Evolutionary conservation across 202 grass and related monocot genomes (phyloP), one percentile per base, ranked within the genome.

Genomic region (Alloteropsis angusta): DNA sequence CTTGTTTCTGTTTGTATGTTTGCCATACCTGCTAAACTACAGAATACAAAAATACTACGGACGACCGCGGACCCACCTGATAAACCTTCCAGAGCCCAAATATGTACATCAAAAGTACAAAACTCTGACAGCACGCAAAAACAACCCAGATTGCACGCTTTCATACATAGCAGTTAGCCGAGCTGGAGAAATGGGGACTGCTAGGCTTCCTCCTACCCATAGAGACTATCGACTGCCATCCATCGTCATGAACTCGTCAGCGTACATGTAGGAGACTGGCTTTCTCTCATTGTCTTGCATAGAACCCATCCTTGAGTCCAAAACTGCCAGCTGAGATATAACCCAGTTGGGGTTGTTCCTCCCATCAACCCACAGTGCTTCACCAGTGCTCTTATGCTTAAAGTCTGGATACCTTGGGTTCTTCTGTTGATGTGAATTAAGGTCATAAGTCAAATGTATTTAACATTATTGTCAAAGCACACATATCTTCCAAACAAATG

Each of bases 291-390:
- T 82, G 26, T 54, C 74, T 86, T 95, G 83, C 50, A 90, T 52
- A 77, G 92, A 87, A 72, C 75, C 78, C 86, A 93, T 87, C 84
- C 90, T 96, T 0, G 92, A 96, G 74, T 96, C 92, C 79, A 99
- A 39, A 84, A 96, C 48, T 17, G 88, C 90, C 69, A 99, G 47
- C 59, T 99, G 96, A 9, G 92, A 89, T 28, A 87, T 82, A 30
- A 99, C 90, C 96, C 96, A 99, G 12, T 84, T 72, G 36, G 96
- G 96, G 46, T 90, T 96, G 76, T 89, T 86, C 88, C 82, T 96
- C 36, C 85, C 86, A 49, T 88, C 90, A 48, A 99, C 19, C 96
- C 96, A 99, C 53, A 99, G 44, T 4, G 90, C 89, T 86, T 99
- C 96, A 34, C 90, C 88, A 17, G 90, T 99, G 86, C 87, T 36